Evolutionary conservation across 495 filamentous ascomycete species (phyloP), one percentile per base, ranked within the genome.

Genomic region (Penicillium taxi): DNA sequence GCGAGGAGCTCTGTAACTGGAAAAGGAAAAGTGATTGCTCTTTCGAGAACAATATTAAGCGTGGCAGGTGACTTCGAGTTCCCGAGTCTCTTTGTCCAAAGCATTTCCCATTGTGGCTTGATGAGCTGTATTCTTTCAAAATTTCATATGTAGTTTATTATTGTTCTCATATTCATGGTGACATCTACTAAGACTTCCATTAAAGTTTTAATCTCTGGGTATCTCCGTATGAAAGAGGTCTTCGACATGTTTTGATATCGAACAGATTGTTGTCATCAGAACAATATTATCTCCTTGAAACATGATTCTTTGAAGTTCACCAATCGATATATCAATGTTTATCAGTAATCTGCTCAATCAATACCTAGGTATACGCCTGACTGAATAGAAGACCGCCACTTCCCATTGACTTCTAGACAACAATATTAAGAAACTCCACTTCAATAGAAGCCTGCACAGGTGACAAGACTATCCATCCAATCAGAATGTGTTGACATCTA

Each of bases 31-130:
- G n/a, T n/a, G 15, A 37, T 29, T 37, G 35, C 14, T 34, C 11
- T 17, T 8, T 8, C 19, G 35, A 29, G 41, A 48, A 52, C 49
- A 52, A 52, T 52, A 42, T 37, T 18, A 43, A 43, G 38, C n/a
- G 22, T 22, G 30, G 9, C 13, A 27, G 6, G 41, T 23, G n/a
- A 28, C 11, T 6, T 29, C 7, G 26, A 29, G 6, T 6, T 13
- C n/a, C 1, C 7, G 2, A 2, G 12, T 13, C 12, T 29, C 15
- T 29, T 6, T 13, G 26, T 13, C 2, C n/a, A 29, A 29, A 28
- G 26, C 5, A 5, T 28, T 20, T 13, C 15, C 18, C 27, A 19
- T 40, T 9, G 12, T 17, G 37, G n/a, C n/a, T n/a, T n/a, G n/a
- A n/a, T n/a, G n/a, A n/a, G n/a, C n/a, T n/a, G n/a, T n/a, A n/a